Evolutionary conservation across 768 basidiomycete species (phyloP).

Genomic region (Hericium alpestre): DNA sequence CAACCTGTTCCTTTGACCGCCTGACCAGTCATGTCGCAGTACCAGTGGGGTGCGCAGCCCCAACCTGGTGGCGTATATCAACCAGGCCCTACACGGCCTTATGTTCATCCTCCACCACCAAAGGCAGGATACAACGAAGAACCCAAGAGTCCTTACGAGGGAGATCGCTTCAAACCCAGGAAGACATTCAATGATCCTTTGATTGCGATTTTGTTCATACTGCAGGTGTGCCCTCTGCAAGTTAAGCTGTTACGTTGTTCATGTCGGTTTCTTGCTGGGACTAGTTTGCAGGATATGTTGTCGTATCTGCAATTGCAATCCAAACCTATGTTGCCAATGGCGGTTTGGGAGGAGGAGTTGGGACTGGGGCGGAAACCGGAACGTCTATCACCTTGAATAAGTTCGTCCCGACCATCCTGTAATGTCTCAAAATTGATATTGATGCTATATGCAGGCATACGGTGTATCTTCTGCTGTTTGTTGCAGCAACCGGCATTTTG

Average conservation of each 20-base stretch:
- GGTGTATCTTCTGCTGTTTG: constrained; percentile 64
- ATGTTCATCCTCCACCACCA: constrained; percentile 10
- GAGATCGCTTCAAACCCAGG: constrained; percentile 57
- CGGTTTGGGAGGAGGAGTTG: constrained; percentile 67
- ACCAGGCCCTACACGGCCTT: constrained; percentile 18
- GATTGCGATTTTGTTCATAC: constrained; percentile 61
- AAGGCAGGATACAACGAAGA: constrained; percentile 13
- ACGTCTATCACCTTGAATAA: constrained; percentile 53
- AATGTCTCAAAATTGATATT: background rate
- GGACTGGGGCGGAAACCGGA: constrained; percentile 36
- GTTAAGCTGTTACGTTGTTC: background rate
- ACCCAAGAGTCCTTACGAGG: constrained; percentile 43
- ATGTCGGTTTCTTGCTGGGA: background rate
- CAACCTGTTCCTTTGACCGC: background rate
- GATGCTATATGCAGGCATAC: constrained; percentile 41
- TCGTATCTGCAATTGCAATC: constrained; percentile 55
- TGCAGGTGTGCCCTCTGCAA: constrained; percentile 35
- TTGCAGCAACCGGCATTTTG: constrained; percentile 56
- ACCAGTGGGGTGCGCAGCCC: constrained; percentile 1
- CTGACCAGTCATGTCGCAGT: background rate
- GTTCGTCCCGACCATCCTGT: constrained; percentile 25
- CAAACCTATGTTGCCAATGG: constrained; percentile 50
- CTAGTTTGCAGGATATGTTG: constrained; percentile 60
- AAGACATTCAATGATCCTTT: constrained; percentile 64
- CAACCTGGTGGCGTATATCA: background rate